These are phyloP conservation scores for Pseudocercospora eumusae DNA, from an alignment of 2,329 filamentous ascomycete species.

Conservation along the genomic window DNA sequence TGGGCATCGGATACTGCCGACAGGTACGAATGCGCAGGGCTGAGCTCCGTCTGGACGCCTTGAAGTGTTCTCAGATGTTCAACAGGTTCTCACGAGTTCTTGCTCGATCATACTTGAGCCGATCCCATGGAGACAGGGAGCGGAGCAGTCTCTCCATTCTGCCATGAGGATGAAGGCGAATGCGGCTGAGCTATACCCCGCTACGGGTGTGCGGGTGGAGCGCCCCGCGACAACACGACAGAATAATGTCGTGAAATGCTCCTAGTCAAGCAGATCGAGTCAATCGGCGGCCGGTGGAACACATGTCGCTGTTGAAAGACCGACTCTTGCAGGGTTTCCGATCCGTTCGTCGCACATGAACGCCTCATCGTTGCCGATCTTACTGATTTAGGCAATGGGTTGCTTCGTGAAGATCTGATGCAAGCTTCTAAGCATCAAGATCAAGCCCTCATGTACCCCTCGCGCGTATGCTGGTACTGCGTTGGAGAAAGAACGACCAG, in stretches of 20 bases:
- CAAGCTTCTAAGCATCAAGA: not conserved
- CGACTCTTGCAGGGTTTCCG: not conserved
- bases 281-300: not conserved
- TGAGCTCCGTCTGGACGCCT: not conserved
- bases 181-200: slow-evolving; percentile 1
- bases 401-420: not conserved
- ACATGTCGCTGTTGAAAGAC: not conserved
- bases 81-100: not conserved
- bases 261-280: slow-evolving; percentile 8
- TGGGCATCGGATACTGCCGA: slow-evolving; percentile 17
- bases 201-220: slow-evolving; percentile 1
- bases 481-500: not conserved
- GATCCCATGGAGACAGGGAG: not conserved
- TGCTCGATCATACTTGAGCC: not conserved
- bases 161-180: not conserved
- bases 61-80: not conserved
- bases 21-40: not conserved
- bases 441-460: not conserved
- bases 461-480: not conserved
- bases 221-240: slow-evolving; percentile 3
- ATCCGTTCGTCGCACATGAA: not conserved
- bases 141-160: not conserved
- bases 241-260: not conserved
- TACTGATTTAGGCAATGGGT: not conserved
- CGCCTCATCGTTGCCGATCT: not conserved